These are phyloP conservation scores for Daedaleopsis sinensis DNA, from an alignment of 768 basidiomycete genomes.

Conservation along the genomic window DNA sequence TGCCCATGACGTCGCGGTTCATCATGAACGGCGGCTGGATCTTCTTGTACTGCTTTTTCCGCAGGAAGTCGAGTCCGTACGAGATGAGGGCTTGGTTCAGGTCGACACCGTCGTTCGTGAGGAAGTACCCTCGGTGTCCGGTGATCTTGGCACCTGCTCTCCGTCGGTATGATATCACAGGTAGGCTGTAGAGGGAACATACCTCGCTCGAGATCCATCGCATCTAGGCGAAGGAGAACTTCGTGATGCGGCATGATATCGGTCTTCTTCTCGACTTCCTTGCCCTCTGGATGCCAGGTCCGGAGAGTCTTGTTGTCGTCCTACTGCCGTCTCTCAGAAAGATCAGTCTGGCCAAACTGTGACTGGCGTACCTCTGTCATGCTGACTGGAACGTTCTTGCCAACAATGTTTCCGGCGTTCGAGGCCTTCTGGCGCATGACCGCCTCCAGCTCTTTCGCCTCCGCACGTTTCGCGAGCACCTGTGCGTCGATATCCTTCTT, in stretches of 20 bases:
- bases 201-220: constrained; percentile 97
- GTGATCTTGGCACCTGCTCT: constrained; percentile 81
- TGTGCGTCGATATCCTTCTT: constrained; percentile 87
- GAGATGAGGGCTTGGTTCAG: constrained; percentile 95
- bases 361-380: constrained; percentile 72
- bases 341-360: too few species aligned
- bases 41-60: constrained; percentile 84
- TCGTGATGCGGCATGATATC: constrained; percentile 98
- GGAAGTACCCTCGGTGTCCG: constrained; percentile 96
- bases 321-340: constrained; percentile 43
- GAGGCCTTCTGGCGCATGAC: constrained; percentile 81
- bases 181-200: constrained; percentile 21
- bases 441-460: constrained; percentile 73
- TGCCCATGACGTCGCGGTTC: constrained; percentile 96
- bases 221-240: constrained; percentile 89
- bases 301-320: constrained; percentile 86
- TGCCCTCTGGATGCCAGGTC: constrained; percentile 85
- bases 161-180: background rate
- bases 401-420: constrained; percentile 91
- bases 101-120: constrained; percentile 94
- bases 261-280: constrained; percentile 67
- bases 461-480: constrained; percentile 75
- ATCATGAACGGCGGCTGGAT: constrained; percentile 98
- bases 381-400: constrained; percentile 83
- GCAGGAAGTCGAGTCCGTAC: constrained; percentile 93